Conservation (phyloP, 495 filamentous ascomycete species). For the Talaromyces liani region DNA sequence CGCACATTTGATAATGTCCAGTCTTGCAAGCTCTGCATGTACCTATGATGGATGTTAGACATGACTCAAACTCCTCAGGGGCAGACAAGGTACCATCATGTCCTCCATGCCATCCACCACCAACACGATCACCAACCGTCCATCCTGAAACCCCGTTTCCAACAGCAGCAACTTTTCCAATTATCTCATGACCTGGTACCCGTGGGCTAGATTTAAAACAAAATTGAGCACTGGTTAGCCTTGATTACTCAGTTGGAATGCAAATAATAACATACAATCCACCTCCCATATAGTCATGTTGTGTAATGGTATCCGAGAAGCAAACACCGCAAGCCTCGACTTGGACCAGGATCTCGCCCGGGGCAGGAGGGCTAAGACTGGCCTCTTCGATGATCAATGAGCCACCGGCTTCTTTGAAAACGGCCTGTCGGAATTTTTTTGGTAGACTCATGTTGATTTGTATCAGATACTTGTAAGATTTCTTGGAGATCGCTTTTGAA, state of each 20-base stretch:
- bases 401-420: constrained; percentile 28
- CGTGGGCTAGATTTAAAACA: constrained; percentile 23
- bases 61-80: neutral
- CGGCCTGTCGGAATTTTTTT: constrained; percentile 41
- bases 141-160: constrained; percentile 35
- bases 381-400: constrained; percentile 36
- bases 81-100: constrained; percentile 21
- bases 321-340: constrained; percentile 49
- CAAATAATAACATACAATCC: constrained; percentile 22
- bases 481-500: neutral
- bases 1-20: constrained; percentile 49
- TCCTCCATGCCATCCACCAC: constrained; percentile 52
- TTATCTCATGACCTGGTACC: constrained; percentile 49
- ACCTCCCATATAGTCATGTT: constrained; percentile 30
- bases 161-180: constrained; percentile 44
- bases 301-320: constrained; percentile 33
- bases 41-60: constrained; percentile 9
- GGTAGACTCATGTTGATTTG: constrained; percentile 26
- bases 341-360: constrained; percentile 43
- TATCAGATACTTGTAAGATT: neutral
- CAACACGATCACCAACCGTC: constrained; percentile 42
- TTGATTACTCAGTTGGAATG: neutral
- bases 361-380: constrained; percentile 30
- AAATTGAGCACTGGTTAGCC: neutral
- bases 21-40: constrained; percentile 40